Conservation (phyloP, 2,329 filamentous ascomycete genomes). For the Paecilomyces sp. region DNA sequence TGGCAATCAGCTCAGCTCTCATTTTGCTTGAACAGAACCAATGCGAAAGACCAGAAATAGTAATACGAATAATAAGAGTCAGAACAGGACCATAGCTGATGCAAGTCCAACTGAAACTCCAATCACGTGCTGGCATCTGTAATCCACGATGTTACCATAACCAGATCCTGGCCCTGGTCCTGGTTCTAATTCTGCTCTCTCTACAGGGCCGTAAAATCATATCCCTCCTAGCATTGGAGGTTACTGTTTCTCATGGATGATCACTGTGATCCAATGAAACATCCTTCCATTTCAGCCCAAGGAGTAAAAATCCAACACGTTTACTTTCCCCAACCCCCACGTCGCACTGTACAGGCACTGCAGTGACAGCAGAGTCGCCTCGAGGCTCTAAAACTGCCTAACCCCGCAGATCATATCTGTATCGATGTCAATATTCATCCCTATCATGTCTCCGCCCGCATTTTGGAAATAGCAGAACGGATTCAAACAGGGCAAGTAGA, state of each 20-base stretch:
- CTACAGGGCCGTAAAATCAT: background rate
- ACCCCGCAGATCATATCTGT: too few species aligned
- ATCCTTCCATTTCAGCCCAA: background rate
- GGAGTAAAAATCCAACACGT: background rate
- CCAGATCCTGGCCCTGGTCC: background rate
- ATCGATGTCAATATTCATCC: too few species aligned
- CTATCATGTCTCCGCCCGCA: too few species aligned
- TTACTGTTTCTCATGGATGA: background rate
- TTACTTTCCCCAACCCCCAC: background rate
- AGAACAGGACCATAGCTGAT: too few species aligned
- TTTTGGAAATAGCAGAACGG: too few species aligned
- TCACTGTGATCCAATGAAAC: background rate
- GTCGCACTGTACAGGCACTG: background rate
- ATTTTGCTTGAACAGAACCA: background rate
- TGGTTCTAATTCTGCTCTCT: too few species aligned
- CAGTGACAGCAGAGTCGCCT: background rate
- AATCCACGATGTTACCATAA: background rate
- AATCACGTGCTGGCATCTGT: background rate
- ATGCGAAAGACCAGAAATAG: background rate
- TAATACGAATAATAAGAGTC: background rate
- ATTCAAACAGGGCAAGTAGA: too few species aligned
- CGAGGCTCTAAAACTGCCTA: too few species aligned
- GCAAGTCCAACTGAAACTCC: too few species aligned
- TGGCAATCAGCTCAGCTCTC: background rate
- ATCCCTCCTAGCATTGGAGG: background rate